Evolutionary conservation across 257 asterid species (phyloP).

Genomic region (Solanum tacnaense): DNA sequence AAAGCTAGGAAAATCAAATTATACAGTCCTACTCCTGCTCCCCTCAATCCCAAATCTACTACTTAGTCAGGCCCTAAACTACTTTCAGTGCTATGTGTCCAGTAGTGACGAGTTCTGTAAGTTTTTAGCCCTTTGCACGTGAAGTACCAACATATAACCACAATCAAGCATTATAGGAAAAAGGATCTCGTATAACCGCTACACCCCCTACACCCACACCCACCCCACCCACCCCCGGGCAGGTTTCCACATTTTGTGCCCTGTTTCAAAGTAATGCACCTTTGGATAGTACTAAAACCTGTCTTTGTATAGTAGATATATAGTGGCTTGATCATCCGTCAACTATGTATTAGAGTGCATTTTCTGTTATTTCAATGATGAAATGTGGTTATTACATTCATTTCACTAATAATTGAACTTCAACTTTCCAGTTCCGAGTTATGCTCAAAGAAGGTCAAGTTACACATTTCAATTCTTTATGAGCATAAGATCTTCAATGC

Average conservation of each 20-base stretch:
- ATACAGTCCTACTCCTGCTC: not conserved
- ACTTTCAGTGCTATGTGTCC: not conserved
- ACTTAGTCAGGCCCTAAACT: not conserved
- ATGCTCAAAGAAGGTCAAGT: not conserved
- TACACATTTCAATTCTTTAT: not conserved
- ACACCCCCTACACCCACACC: not conserved
- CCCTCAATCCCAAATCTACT: not conserved
- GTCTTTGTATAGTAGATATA: not conserved
- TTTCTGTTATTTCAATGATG: not conserved
- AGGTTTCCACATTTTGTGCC: not conserved
- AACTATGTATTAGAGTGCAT: not conserved
- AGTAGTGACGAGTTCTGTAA: not conserved
- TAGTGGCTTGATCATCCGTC: not conserved
- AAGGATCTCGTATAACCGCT: not conserved
- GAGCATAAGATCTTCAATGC: not conserved
- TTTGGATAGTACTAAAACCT: not conserved
- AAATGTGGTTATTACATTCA: not conserved
- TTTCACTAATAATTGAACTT: not conserved
- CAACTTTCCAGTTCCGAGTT: not conserved
- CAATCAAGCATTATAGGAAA: not conserved
- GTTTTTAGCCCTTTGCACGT: not conserved
- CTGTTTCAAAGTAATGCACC: not conserved
- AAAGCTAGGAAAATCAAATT: not conserved
- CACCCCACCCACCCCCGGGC: not conserved
- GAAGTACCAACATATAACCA: not conserved